phyloP scores from a whole-genome alignment of 1,284 basidiomycete genomes.

The Anthracocystis walkeri region DNA sequence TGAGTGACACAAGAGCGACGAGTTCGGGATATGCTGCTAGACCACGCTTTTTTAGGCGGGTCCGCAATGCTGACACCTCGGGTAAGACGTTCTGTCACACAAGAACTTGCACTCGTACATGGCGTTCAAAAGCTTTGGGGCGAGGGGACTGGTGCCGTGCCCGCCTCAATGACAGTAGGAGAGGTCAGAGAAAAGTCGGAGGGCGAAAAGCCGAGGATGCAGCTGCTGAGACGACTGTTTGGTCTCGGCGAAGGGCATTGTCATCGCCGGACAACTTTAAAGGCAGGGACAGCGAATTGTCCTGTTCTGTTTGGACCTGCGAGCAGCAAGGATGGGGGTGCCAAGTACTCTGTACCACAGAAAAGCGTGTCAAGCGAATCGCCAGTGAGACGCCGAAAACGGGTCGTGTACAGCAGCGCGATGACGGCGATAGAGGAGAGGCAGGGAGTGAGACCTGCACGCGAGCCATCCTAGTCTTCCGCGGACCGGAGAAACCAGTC shows the following conservation, averaged over 20 bases:
- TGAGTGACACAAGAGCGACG: neutral
- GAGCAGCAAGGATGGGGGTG: too few species aligned
- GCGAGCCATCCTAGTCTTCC: neutral
- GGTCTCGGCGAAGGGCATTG: neutral
- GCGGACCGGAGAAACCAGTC: neutral
- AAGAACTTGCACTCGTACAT: too few species aligned
- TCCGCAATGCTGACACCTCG: too few species aligned
- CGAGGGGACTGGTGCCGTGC: too few species aligned
- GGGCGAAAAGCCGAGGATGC: constrained; percentile 1
- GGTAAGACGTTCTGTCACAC: too few species aligned
- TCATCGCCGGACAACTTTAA: neutral
- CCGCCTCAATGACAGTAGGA: neutral
- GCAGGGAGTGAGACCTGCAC: neutral
- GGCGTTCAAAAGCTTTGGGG: too few species aligned
- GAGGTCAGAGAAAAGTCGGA: neutral
- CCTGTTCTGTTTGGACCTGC: too few species aligned
- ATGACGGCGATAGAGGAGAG: neutral
- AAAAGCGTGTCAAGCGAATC: neutral
- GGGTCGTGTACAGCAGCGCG: neutral
- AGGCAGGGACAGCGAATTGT: neutral
- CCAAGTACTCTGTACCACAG: neutral
- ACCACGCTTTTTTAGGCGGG: too few species aligned
- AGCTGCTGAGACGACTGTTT: neutral
- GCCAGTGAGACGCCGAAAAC: neutral
- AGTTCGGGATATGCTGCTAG: too few species aligned